phyloP scores from a whole-genome alignment of 2,329 filamentous ascomycete species.

The Periglandula ipomoeae region DNA sequence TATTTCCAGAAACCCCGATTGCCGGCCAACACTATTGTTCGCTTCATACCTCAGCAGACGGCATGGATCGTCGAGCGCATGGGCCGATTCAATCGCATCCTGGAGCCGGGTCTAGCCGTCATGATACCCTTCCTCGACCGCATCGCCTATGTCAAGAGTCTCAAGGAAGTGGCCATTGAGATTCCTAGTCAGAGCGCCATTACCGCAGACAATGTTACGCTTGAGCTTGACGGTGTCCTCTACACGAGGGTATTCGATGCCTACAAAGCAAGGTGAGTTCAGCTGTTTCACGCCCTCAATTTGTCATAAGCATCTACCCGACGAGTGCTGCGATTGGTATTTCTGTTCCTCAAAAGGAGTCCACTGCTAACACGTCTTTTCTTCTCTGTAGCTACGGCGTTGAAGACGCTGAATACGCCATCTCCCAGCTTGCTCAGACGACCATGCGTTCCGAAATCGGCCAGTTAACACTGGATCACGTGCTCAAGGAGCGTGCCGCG shows the following conservation, averaged over 20 bases:
- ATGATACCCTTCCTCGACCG: constrained; percentile 86
- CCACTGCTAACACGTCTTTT: background rate
- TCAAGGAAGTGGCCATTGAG: constrained; percentile 94
- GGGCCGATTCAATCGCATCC: constrained; percentile 91
- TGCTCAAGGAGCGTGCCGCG: constrained; percentile 90
- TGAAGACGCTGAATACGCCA: constrained; percentile 97
- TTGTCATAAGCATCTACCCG: background rate
- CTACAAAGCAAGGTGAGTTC: constrained; percentile 80
- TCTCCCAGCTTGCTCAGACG: constrained; percentile 93
- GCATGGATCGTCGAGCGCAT: constrained; percentile 99
- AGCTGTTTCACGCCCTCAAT: background rate
- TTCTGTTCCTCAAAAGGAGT: background rate
- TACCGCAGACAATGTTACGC: constrained; percentile 94
- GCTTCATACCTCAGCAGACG: constrained; percentile 98
- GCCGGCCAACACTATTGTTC: constrained; percentile 87
- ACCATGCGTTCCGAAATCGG: constrained; percentile 99
- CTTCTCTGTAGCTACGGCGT: constrained; percentile 69
- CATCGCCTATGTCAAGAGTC: constrained; percentile 93
- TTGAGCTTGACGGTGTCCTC: constrained; percentile 90
- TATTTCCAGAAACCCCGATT: constrained; percentile 71
- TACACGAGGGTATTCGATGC: constrained; percentile 96
- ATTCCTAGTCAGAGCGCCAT: constrained; percentile 97
- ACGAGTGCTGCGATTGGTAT: background rate
- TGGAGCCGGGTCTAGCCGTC: constrained; percentile 84
- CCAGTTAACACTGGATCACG: constrained; percentile 91